These are phyloP conservation scores for Phaffia australis DNA, from an alignment of 768 basidiomycete genomes.

Conservation along the genomic window DNA sequence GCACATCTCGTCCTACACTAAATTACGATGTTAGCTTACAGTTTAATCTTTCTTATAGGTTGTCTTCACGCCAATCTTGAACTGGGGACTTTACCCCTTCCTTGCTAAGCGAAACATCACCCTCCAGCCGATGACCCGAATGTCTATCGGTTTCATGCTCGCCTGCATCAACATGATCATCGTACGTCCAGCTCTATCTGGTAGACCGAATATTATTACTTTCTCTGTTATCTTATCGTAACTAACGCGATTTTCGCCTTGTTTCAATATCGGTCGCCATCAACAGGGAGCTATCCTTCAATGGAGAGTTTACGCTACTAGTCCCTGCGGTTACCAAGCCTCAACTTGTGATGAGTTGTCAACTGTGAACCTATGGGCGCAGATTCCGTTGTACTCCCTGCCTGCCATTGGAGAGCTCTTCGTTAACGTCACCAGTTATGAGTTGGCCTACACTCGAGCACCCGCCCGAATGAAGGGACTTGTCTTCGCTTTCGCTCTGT, in stretches of 20 bases:
- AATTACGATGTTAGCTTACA: conserved; percentile 2
- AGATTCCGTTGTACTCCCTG: conserved; percentile 33
- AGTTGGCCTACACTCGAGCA: conserved; percentile 36
- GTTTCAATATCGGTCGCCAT: conserved; percentile 28
- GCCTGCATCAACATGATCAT: conserved; percentile 6
- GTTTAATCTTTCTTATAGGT: conserved; percentile 28
- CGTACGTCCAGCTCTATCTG: conserved; percentile 26
- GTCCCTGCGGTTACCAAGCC: conserved; percentile 34
- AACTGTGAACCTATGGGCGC: conserved; percentile 27
- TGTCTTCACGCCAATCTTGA: conserved; percentile 31
- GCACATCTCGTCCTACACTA: neutral
- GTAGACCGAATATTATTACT: neutral
- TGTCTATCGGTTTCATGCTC: conserved; percentile 22
- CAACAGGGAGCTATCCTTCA: conserved; percentile 35
- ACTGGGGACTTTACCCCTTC: conserved; percentile 33
- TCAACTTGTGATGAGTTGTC: conserved; percentile 21
- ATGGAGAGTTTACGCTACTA: conserved; percentile 33
- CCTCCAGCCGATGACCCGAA: conserved; percentile 31
- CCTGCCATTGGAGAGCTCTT: conserved; percentile 37
- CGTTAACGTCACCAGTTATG: conserved; percentile 36
- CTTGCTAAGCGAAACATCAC: conserved; percentile 30
- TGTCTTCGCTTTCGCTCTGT: conserved; percentile 34
- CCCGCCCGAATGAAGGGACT: conserved; percentile 32
- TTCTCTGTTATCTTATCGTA: neutral
- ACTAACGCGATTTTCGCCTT: neutral